Evolutionary conservation across 805 yeast species (phyloP), one percentile per base, ranked within the genome.

Genomic region (Hanseniaspora guilliermondii): DNA sequence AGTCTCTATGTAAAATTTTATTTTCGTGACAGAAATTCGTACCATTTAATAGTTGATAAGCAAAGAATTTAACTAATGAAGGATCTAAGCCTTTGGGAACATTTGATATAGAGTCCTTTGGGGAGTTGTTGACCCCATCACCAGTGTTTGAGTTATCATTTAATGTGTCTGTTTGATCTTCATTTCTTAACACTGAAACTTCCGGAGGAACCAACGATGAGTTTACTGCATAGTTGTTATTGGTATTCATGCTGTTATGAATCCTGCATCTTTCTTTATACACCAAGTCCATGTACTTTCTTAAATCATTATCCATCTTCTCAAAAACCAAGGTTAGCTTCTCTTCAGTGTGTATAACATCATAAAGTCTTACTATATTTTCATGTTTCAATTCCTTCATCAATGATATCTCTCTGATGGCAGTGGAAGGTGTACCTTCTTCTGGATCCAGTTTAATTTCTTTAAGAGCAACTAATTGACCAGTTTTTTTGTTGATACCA

Each of bases 351-450:
- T 93, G 98, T 58, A 93, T 94, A 59, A 93, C 93, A 68, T 93
- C 96, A 68, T 83, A 87, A 42, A 93, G 75, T 47, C 95, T 75
- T 24, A 93, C 97, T 52, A 91, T 89, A 68, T 91, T 88, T 58
- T 87, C 95, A 70, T 93, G 96, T 59, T 87, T 79, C 76, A 93
- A 76, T 67, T 93, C 98, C 67, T 93, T 91, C 69, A 93, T 76
- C 46, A 93, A 75, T 1, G 97, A 91, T 61, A 93, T 93, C 66
- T 93, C 98, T 62, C 98, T 77, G 56, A 93, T 93, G 6, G 98
- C 97, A 0, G 98, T 93, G 1, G 97, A 88, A 1, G 98, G 98
- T 22, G 94, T 97, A 19, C 98, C 98, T 68, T 93, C 98, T 68
- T 93, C 98, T 21, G 95, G 87, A 67, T 93, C 98, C 53, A 93